Evolutionary conservation across 306 rosid species (phyloP).

Genomic region (Begonia loranthoides): DNA sequence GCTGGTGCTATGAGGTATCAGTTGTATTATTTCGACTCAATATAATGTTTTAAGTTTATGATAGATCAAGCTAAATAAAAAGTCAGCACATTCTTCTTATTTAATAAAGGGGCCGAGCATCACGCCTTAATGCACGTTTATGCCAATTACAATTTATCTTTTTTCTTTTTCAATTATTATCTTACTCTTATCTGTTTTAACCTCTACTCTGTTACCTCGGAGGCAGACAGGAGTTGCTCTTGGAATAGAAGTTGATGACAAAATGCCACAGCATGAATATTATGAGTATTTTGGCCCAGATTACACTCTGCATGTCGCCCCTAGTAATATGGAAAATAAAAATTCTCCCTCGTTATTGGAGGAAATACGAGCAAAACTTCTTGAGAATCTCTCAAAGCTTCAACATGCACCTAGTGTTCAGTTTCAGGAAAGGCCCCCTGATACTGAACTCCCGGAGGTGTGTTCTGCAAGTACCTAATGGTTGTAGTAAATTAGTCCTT

Average conservation of each 20-base stretch:
- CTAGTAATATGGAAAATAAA: slow-evolving; percentile 93
- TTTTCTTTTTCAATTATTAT: slow-evolving; percentile 5
- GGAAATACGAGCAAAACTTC: slow-evolving; percentile 58
- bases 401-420: slow-evolving; percentile 87
- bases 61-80: neutral
- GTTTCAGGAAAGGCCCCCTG: slow-evolving; percentile 82
- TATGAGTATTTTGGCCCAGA: slow-evolving; percentile 90
- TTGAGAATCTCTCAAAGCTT: slow-evolving; percentile 65
- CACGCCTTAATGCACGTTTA: neutral
- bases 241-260: slow-evolving; percentile 83
- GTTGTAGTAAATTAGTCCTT: neutral
- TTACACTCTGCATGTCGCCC: slow-evolving; percentile 88
- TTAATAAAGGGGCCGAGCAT: neutral
- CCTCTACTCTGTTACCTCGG: slow-evolving; percentile 17
- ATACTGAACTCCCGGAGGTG: slow-evolving; percentile 70
- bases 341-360: slow-evolving; percentile 58
- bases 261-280: slow-evolving; percentile 86
- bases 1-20: slow-evolving; percentile 86
- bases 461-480: neutral
- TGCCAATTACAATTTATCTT: no score
- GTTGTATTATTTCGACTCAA: slow-evolving; percentile 6
- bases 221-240: slow-evolving; percentile 90
- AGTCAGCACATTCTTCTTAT: neutral
- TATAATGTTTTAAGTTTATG: neutral
- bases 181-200: slow-evolving; percentile 2